These are phyloP conservation scores for Staphylotrichum longicolle DNA, from an alignment of 495 filamentous ascomycete species.

Conservation along the genomic window DNA sequence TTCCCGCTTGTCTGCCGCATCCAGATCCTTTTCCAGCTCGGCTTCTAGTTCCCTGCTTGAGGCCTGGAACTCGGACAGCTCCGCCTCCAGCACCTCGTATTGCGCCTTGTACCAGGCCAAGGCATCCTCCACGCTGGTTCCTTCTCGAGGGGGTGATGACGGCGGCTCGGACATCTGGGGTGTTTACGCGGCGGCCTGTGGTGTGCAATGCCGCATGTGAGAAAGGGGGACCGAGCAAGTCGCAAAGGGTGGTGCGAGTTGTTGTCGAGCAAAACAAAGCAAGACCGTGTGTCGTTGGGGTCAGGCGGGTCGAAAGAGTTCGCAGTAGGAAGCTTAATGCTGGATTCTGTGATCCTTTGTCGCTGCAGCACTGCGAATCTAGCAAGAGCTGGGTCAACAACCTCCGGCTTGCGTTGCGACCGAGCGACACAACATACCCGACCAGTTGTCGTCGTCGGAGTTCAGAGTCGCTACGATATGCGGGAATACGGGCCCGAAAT, in stretches of 20 bases:
- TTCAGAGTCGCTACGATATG: background rate
- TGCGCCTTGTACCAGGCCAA: conserved; percentile 92
- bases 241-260: conserved; percentile 20
- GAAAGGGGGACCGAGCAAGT: conserved; percentile 12
- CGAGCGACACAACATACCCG: conserved; percentile 18
- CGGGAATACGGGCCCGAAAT: conserved; percentile 2
- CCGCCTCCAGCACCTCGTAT: conserved; percentile 87
- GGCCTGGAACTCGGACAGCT: conserved; percentile 90
- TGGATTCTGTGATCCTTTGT: conserved; percentile 13
- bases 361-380: conserved; percentile 20
- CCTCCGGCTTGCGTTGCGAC: conserved; percentile 8
- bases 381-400: conserved; percentile 15
- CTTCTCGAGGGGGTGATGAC: conserved; percentile 59
- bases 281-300: conserved; percentile 23
- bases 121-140: conserved; percentile 63
- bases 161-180: conserved; percentile 59
- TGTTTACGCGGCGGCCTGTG: conserved; percentile 24
- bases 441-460: conserved; percentile 4
- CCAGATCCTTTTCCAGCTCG: conserved; percentile 94
- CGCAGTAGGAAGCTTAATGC: conserved; percentile 2
- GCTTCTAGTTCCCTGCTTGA: conserved; percentile 91
- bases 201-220: conserved; percentile 32
- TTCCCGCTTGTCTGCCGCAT: conserved; percentile 91
- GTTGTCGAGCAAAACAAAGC: conserved; percentile 22
- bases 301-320: conserved; percentile 2